Conservation (phyloP, 2,329 filamentous ascomycete species). For the Cladosporium sphaerospermum region DNA sequence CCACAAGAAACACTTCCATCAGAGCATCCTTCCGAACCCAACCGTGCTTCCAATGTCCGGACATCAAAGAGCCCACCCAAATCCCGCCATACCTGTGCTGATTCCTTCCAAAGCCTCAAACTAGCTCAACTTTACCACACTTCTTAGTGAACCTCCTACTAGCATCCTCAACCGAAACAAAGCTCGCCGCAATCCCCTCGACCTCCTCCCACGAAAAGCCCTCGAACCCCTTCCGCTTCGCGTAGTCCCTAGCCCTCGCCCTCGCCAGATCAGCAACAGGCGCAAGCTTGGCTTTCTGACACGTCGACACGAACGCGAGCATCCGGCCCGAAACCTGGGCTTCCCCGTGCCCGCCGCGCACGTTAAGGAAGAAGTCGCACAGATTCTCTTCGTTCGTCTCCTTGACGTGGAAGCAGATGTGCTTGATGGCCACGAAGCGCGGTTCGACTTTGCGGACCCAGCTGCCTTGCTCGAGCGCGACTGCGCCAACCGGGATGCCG, state of each 20-base stretch:
- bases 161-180: neutral
- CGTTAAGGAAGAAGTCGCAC: constrained; percentile 6
- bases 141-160: neutral
- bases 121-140: neutral
- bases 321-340: neutral
- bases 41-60: too few relatives aligned
- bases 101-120: neutral
- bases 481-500: neutral
- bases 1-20: too few relatives aligned
- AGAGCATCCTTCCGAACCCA: too few relatives aligned
- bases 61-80: too few relatives aligned
- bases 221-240: neutral
- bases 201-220: constrained; percentile 1
- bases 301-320: neutral
- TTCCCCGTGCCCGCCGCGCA: neutral
- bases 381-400: neutral
- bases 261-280: neutral
- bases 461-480: neutral
- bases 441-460: constrained; percentile 1
- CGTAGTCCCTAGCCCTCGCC: neutral
- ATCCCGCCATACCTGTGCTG: too few relatives aligned
- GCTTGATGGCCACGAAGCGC: constrained; percentile 3
- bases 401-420: constrained; percentile 1
- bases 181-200: neutral
- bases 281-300: neutral